These are phyloP conservation scores for Psilocybe subaeruginosa DNA, from an alignment of 768 basidiomycete species.

Conservation along the genomic window DNA sequence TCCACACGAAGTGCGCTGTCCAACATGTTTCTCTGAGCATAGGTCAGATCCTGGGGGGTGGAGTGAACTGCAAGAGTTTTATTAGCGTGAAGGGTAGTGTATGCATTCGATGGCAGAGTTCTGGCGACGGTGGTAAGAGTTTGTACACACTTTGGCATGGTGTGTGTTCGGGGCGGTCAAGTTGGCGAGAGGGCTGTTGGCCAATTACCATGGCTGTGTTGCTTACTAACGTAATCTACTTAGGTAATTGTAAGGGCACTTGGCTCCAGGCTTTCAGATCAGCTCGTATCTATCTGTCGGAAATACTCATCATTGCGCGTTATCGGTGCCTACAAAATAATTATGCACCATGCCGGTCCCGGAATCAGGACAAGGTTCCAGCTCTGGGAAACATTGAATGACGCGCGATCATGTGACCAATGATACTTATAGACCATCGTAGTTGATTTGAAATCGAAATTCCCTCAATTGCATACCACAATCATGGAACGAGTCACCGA, in stretches of 20 bases:
- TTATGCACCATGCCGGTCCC: background rate
- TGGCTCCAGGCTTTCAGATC: background rate
- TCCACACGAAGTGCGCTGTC: slow-evolving; percentile 85
- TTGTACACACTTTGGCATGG: slow-evolving; percentile 2
- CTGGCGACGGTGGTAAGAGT: slow-evolving; percentile 8
- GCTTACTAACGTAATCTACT: background rate
- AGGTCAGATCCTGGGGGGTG: slow-evolving; percentile 59
- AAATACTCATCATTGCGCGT: background rate
- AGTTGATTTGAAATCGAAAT: background rate
- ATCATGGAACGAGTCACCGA: slow-evolving; percentile 2
- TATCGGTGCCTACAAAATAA: background rate
- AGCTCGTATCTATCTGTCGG: background rate
- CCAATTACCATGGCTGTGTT: background rate
- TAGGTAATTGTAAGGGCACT: background rate
- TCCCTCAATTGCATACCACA: slow-evolving; percentile 1
- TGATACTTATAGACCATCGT: background rate
- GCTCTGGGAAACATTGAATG: background rate
- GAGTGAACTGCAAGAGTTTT: slow-evolving; percentile 45
- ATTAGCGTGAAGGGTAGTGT: slow-evolving; percentile 40
- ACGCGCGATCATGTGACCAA: slow-evolving; percentile 15
- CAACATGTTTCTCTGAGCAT: slow-evolving; percentile 50
- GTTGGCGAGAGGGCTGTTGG: background rate
- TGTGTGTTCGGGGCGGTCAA: background rate
- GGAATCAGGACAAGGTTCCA: background rate
- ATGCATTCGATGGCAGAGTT: slow-evolving; percentile 43